Base-by-base conservation (phyloP, 306 rosid genomes). In the Sesbania bispinosa region DNA sequence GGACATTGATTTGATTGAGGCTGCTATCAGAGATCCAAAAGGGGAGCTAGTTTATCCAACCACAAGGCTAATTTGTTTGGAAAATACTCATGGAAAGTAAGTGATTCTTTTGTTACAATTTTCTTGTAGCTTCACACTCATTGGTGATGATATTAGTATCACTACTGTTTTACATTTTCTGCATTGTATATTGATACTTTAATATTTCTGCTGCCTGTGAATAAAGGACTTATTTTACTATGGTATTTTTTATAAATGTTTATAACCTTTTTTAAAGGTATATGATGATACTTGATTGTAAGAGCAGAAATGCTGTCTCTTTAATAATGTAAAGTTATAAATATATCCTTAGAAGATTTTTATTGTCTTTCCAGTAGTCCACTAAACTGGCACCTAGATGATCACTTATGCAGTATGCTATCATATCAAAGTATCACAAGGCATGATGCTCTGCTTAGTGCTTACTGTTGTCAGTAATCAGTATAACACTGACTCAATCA, bases 1-100 rank as follows among this genome's bases (percentile, higher is more conserved):
- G 96, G 93, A 93, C 63, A 69, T 90, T 45, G 75, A 76, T 75
- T 79, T 82, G 58, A 85, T 93, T 69, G 89, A 86, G 79, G 88
- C 96, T 11, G 83, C 96, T 48, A 88, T 88, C 26, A 83, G 98
- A 69, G 93, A 88, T 76, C 96, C 96, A 2, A 21, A 58, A 41
- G 79, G 80, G 51, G 96, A 80, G 47, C 72, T 93, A 32, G 77
- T 79, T 18, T 87, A 75, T 75, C 98, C 98, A 30, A 93, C 96
- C 52, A 90, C 97, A 3, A 85, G 89, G 82, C 98, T 93, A n/a
- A 85, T 93, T 69, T 93, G 98, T 86, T 88, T 93, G 86, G 98
- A 93, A 80, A 93, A 90, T 77, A 59, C 96, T 11, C 98, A 93
- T 78, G 97, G 88, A 48, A 88, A 93, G 98, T 93, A 84, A 85